A percentile compares a stretch with the other conserved stretches of the same genome.
Evolutionary conservation across 2,329 filamentous ascomycete species (phyloP).

Genomic region (Colletotrichum euphorbiae): DNA sequence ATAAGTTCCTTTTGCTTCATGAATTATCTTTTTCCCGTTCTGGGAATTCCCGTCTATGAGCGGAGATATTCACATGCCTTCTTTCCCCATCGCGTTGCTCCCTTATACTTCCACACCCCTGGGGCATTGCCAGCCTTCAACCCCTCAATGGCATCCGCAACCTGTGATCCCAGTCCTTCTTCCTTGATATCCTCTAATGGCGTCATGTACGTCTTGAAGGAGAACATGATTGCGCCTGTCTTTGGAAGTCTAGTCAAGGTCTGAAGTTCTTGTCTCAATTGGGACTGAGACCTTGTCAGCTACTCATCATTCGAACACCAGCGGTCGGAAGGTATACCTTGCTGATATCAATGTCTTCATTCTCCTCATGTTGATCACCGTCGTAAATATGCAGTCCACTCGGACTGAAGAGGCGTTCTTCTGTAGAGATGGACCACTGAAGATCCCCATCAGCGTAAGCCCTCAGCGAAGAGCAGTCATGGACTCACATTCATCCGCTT

Average conservation of each 20-base stretch:
- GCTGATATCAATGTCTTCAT: conserved; percentile 53
- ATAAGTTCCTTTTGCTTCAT: background rate
- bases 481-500: conserved; percentile 62
- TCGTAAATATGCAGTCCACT: conserved; percentile 52
- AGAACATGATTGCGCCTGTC: conserved; percentile 62
- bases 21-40: background rate
- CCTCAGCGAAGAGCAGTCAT: background rate
- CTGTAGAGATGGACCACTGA: conserved; percentile 63
- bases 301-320: background rate
- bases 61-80: conserved; percentile 60
- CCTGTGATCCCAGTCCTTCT: conserved; percentile 58
- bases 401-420: conserved; percentile 54
- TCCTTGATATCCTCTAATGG: conserved; percentile 59
- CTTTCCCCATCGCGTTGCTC: conserved; percentile 59
- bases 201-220: conserved; percentile 68
- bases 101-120: conserved; percentile 66
- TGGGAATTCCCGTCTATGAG: conserved; percentile 35
- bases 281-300: conserved; percentile 43
- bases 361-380: conserved; percentile 48
- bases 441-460: background rate
- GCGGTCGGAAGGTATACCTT: conserved; percentile 43
- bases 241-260: conserved; percentile 62
- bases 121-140: conserved; percentile 62
- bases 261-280: conserved; percentile 62
- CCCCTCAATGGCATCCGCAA: conserved; percentile 66